Base-by-base conservation (phyloP, 1,284 basidiomycete species). In the Rhodofomes roseus region DNA sequence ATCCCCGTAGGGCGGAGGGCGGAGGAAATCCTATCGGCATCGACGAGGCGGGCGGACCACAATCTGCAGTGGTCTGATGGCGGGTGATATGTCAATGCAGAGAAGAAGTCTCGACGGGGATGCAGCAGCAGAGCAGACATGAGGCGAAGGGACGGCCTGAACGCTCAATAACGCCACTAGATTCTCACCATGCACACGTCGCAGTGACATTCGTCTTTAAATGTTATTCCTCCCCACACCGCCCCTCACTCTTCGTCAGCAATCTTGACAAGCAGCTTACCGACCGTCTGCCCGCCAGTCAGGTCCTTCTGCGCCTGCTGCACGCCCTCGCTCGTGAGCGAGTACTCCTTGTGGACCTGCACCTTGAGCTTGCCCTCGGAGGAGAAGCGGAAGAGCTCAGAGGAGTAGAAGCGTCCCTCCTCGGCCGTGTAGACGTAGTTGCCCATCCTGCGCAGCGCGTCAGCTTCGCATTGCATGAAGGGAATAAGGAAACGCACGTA, bases 231-330 rank as follows among this genome's bases (percentile, higher is more conserved):
- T n/a, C n/a, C n/a, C n/a, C n/a, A 16, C 41, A 46, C 23, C 12
- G 29, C 43, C 20, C 4, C 9, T 61, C 54, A 61, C 55, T 64
- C 65, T 37, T 63, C 64, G 36, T 70, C 68, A 2, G 68, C 63
- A 39, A 76, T 64, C 70, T 92, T 90, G 66, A 96, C 78, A 48
- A 96, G 66, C 63, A 96, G 71, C 73, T 96, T 97, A 8, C 95
- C 95, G 1, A 81, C 83, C 25, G 93, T 93, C 71, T 85, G 86
- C 54, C 94, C 86, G 18, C 84, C 78, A 0, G 81, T 83, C 60
- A 98, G 81, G 71, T 98, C 96, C 12, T 71, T 79, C 68, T 98
- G 95, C 0, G 94, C 87, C 67, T 90, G 81, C 65, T 77, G 81
- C 11, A 92, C 84, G 0, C 93, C 95, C 62, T 95, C 90, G 0